A percentile compares a stretch with the other conserved stretches of the same genome.
Conservation (phyloP, 768 basidiomycete species). For the Mycena floridula region DNA sequence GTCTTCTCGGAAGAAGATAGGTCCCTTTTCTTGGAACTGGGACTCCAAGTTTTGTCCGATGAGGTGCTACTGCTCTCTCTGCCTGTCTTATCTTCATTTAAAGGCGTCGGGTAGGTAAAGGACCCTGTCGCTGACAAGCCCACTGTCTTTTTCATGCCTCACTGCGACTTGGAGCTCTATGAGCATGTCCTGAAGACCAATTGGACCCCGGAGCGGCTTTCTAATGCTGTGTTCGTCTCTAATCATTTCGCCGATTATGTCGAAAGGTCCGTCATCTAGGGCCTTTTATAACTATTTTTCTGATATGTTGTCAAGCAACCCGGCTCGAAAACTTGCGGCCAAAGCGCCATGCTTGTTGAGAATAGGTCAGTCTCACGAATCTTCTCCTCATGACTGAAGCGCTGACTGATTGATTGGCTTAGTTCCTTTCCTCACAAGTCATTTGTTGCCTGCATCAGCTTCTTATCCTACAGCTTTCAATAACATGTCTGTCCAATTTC, state of each 20-base stretch:
- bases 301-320: conserved; percentile 36
- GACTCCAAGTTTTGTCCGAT: conserved; percentile 29
- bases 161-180: conserved; percentile 69
- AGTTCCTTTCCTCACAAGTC: conserved; percentile 46
- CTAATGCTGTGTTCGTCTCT: conserved; percentile 50
- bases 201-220: conserved; percentile 42
- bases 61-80: conserved; percentile 1
- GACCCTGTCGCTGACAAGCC: conserved; percentile 22
- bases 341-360: conserved; percentile 47
- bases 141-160: conserved; percentile 74
- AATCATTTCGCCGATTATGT: conserved; percentile 64
- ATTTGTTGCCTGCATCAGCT: conserved; percentile 41
- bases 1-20: conserved; percentile 61
- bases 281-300: conserved; percentile 5
- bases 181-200: conserved; percentile 59
- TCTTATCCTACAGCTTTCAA: conserved; percentile 62
- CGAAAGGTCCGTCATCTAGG: conserved; percentile 35
- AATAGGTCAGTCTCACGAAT: conserved; percentile 33
- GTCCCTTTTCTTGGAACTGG: conserved; percentile 38
- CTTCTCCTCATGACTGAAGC: conserved; percentile 6
- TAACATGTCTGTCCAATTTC: conserved; percentile 55
- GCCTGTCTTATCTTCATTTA: conserved; percentile 1
- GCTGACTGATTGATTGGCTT: conserved; percentile 8
- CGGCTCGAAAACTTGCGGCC: conserved; percentile 40
- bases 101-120: conserved; percentile 1